phyloP scores from a whole-genome alignment of 2,329 filamentous ascomycete genomes.

The Xylaria sp. region DNA sequence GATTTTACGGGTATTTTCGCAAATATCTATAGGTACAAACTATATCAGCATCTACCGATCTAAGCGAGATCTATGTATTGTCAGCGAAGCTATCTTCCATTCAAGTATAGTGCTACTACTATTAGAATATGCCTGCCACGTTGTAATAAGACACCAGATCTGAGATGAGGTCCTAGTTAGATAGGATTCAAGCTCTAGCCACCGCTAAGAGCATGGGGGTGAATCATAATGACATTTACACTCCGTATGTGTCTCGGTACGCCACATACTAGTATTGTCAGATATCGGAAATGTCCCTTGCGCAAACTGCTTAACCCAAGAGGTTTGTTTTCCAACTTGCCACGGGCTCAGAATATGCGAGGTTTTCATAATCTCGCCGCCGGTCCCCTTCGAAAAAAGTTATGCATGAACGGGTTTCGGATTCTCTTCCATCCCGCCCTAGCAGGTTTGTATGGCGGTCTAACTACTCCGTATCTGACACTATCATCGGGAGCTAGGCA shows the following conservation, averaged over 20 bases:
- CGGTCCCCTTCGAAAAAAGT: not conserved
- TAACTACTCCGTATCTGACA: not conserved
- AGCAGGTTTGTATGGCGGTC: not conserved
- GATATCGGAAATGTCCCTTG: not conserved
- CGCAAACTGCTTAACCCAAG: not conserved
- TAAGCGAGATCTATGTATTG: not conserved
- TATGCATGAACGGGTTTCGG: constrained; percentile 19
- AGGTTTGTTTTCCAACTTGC: not conserved
- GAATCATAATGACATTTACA: not conserved
- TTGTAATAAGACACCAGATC: constrained; percentile 13
- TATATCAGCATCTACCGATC: not conserved
- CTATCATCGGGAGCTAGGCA: constrained; percentile 9
- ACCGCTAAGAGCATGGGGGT: not conserved
- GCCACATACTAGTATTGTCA: not conserved
- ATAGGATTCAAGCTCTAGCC: not conserved
- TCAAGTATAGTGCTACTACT: constrained; percentile 4
- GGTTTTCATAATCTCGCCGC: constrained; percentile 2
- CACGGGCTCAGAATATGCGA: not conserved
- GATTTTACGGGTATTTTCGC: constrained; percentile 23
- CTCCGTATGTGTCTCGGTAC: not conserved
- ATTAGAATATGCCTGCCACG: constrained; percentile 4
- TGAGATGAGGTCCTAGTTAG: too few species aligned
- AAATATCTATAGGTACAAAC: not conserved
- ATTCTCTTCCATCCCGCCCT: constrained; percentile 11
- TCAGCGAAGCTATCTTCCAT: not conserved